These are phyloP conservation scores for Raffaelea ambrosiae DNA, from an alignment of 2,329 filamentous ascomycete genomes.

Conservation along the genomic window DNA sequence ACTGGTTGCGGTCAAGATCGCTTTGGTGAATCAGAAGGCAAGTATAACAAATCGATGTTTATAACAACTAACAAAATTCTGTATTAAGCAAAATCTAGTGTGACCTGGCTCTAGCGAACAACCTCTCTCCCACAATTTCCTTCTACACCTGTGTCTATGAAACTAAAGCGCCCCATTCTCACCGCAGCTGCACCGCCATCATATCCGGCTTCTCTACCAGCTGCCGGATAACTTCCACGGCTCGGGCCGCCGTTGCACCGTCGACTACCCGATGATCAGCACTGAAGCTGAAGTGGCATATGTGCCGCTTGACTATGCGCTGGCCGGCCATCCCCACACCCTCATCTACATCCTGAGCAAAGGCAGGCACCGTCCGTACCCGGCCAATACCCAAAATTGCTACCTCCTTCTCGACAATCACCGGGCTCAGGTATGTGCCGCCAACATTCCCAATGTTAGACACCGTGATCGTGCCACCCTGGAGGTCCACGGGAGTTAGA, in stretches of 20 bases:
- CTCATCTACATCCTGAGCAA: constrained; percentile 48
- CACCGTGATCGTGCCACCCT: constrained; percentile 85
- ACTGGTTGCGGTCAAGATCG: no score
- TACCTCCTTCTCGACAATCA: constrained; percentile 85
- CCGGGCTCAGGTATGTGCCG: constrained; percentile 82
- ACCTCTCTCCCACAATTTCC: neutral
- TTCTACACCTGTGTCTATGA: constrained; percentile 24
- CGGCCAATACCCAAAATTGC: constrained; percentile 86
- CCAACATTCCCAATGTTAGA: constrained; percentile 96
- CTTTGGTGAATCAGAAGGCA: no score
- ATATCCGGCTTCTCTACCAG: constrained; percentile 77
- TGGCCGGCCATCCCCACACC: constrained; percentile 51
- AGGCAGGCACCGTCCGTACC: constrained; percentile 72
- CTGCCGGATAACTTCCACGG: constrained; percentile 69
- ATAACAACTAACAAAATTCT: no score
- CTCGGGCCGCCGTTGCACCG: constrained; percentile 87
- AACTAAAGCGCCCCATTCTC: no score
- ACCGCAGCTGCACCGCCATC: constrained; percentile 73
- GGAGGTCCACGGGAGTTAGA: constrained; percentile 65
- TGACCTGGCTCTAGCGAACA: no score
- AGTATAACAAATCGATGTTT: no score
- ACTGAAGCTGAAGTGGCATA: constrained; percentile 92
- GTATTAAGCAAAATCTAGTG: no score
- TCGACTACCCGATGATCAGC: constrained; percentile 93
- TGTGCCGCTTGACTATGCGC: constrained; percentile 63